These are phyloP conservation scores for Lasiodiplodia citricola DNA, from an alignment of 2,329 filamentous ascomycete genomes.

Conservation along the genomic window DNA sequence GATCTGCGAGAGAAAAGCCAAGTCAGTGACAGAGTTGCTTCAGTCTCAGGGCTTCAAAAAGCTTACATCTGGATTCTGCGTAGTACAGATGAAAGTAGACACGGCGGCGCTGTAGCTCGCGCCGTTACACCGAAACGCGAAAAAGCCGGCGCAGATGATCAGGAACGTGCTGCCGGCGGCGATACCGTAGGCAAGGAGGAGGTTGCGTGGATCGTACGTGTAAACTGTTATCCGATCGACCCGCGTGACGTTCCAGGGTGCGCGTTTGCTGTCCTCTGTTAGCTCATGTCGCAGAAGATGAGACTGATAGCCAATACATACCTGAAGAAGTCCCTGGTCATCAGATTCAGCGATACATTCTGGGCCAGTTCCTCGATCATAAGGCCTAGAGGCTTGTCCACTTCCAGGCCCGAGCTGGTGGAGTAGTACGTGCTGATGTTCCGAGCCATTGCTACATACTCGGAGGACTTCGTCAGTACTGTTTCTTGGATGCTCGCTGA, in stretches of 20 bases:
- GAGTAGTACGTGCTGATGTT: background rate
- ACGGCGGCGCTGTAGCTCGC: background rate
- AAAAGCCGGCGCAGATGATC: background rate
- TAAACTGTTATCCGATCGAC: background rate
- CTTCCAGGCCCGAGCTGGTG: background rate
- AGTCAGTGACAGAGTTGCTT: background rate
- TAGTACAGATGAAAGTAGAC: background rate
- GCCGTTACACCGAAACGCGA: background rate
- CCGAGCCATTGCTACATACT: background rate
- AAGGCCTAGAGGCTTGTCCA: background rate
- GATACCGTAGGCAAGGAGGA: background rate
- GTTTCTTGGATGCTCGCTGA: background rate
- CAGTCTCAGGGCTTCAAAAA: no score
- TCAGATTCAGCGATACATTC: background rate
- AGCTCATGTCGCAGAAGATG: no score
- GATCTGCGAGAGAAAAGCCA: background rate
- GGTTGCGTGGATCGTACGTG: background rate
- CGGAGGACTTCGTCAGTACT: background rate
- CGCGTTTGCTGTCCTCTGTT: background rate
- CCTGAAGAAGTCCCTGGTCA: background rate
- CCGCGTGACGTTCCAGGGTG: background rate
- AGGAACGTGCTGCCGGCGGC: background rate
- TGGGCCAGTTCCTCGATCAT: background rate
- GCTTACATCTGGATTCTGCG: slow-evolving; percentile 1
- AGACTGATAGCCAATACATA: background rate